These are phyloP conservation scores for Ophiosphaerella narmari DNA, from an alignment of 2,329 filamentous ascomycete genomes.

Conservation along the genomic window DNA sequence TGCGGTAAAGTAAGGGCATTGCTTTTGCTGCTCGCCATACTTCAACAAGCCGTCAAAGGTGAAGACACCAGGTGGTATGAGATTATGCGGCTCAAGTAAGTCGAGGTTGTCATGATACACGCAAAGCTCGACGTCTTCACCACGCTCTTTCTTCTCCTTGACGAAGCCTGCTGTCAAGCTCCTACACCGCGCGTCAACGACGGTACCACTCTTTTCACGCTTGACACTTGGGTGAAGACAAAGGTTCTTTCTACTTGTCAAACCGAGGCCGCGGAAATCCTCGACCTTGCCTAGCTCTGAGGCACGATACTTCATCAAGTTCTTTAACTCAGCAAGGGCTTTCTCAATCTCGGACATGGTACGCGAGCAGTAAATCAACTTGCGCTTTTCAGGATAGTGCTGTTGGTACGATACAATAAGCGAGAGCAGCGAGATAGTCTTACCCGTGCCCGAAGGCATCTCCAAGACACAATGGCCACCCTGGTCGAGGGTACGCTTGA, in stretches of 20 bases:
- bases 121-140: conserved; percentile 92
- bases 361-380: conserved; percentile 98
- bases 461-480: conserved; percentile 95
- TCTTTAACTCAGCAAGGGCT: conserved; percentile 86
- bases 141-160: conserved; percentile 94
- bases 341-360: conserved; percentile 99
- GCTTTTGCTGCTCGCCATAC: conserved; percentile 94
- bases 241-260: conserved; percentile 96
- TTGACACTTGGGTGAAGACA: conserved; percentile 96
- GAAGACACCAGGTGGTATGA: conserved; percentile 94
- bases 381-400: conserved; percentile 88
- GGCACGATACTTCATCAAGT: conserved; percentile 91
- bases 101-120: conserved; percentile 98
- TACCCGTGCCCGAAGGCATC: conserved; percentile 98
- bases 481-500: conserved; percentile 87
- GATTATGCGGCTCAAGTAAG: conserved; percentile 88
- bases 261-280: conserved; percentile 87
- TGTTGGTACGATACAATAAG: conserved; percentile 97
- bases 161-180: conserved; percentile 96
- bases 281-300: conserved; percentile 88
- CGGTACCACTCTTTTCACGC: conserved; percentile 88
- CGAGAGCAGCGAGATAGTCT: conserved; percentile 92
- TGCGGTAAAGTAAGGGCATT: conserved; percentile 96
- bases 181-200: conserved; percentile 95
- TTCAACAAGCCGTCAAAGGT: conserved; percentile 86